These are phyloP conservation scores for Fusarium subglutinans DNA, from an alignment of 2,329 filamentous ascomycete species.

Conservation along the genomic window DNA sequence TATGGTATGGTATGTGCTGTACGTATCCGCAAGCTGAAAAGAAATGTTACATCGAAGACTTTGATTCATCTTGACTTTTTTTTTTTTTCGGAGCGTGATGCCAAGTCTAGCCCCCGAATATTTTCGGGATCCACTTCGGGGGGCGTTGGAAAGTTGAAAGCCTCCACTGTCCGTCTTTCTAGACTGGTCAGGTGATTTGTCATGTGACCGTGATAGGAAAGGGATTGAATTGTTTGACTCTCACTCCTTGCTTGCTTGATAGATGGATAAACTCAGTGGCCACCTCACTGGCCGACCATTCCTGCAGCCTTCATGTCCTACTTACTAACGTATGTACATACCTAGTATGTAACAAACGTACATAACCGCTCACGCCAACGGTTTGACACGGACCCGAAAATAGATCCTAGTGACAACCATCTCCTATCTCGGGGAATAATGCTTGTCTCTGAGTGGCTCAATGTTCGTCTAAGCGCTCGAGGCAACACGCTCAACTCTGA, in stretches of 20 bases:
- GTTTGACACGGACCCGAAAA: conserved; percentile 27
- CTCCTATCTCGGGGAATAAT: neutral
- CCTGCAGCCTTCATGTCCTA: conserved; percentile 3
- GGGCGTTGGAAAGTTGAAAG: neutral
- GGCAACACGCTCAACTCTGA: conserved; percentile 18
- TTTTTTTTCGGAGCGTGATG: conserved; percentile 16
- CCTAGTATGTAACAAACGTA: neutral
- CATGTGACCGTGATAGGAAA: conserved; percentile 8
- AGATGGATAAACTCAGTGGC: neutral
- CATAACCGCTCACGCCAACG: conserved; percentile 37
- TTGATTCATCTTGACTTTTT: conserved; percentile 28
- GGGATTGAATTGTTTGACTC: neutral
- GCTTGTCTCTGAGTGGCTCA: conserved; percentile 31
- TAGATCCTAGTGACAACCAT: conserved; percentile 28
- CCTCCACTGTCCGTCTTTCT: neutral
- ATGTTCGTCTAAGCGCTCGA: conserved; percentile 32
- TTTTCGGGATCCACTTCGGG: conserved; percentile 35
- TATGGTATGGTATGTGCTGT: neutral
- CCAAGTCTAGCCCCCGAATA: conserved; percentile 34
- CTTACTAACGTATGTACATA: neutral
- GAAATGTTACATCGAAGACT: conserved; percentile 33
- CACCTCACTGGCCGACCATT: neutral
- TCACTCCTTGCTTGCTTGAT: neutral
- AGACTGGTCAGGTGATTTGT: conserved; percentile 5
- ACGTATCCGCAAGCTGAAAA: conserved; percentile 40